These are phyloP conservation scores for Sideroxylon spinosum DNA, from an alignment of 179 eudicot species.

Conservation along the genomic window DNA sequence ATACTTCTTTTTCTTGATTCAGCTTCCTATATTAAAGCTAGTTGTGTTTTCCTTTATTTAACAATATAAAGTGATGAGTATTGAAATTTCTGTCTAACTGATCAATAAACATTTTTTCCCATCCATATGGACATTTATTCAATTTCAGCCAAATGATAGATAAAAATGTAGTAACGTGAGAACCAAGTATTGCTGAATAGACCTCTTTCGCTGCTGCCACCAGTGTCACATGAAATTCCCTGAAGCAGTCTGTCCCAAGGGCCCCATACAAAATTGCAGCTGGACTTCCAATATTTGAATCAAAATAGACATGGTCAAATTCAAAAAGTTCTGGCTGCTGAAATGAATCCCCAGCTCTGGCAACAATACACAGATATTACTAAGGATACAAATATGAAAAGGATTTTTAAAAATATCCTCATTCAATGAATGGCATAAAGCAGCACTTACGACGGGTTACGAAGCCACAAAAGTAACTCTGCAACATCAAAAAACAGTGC, in stretches of 20 bases:
- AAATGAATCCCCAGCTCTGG: conserved; percentile 56
- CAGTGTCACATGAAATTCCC: conserved; percentile 62
- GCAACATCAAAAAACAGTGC: conserved; percentile 59
- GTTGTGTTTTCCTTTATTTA: too few relatives aligned
- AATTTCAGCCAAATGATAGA: neutral
- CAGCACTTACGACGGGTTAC: conserved; percentile 52
- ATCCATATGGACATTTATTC: too few relatives aligned
- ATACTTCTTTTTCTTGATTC: too few relatives aligned
- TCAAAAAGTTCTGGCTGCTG: conserved; percentile 87
- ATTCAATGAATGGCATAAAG: conserved; percentile 1
- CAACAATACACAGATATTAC: conserved; percentile 13
- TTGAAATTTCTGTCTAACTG: too few relatives aligned
- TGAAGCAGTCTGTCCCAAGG: conserved; percentile 81
- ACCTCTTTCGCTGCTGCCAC: conserved; percentile 84
- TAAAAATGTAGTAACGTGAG: neutral
- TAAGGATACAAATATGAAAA: conserved; percentile 10
- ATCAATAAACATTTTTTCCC: too few relatives aligned
- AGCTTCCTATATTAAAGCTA: too few relatives aligned
- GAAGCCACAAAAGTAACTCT: conserved; percentile 62
- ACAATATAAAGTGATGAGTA: too few relatives aligned
- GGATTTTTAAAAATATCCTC: neutral
- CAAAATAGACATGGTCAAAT: conserved; percentile 76
- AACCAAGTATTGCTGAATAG: neutral
- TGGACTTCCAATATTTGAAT: conserved; percentile 63
- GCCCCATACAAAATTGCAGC: conserved; percentile 90